These are phyloP conservation scores for Neurospora hispaniola DNA, from an alignment of 495 filamentous ascomycete genomes.

Conservation along the genomic window DNA sequence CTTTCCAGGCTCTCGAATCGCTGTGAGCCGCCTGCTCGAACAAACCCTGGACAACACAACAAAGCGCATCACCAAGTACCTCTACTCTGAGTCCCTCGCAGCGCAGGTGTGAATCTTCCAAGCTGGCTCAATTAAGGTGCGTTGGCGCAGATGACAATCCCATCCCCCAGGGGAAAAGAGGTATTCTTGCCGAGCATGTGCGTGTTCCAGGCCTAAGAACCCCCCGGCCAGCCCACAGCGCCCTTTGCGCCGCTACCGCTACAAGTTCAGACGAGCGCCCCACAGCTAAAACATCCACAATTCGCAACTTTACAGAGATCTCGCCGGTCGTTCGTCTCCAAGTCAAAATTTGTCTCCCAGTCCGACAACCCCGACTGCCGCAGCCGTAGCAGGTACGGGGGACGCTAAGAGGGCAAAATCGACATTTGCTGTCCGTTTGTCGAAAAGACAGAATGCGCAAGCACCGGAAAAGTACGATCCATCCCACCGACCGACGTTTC, in stretches of 20 bases:
- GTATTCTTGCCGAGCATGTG: neutral
- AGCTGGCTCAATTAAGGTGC: neutral
- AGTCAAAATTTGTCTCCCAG: neutral
- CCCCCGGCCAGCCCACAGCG: neutral
- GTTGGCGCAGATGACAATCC: neutral
- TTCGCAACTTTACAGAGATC: neutral
- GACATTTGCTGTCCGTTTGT: neutral
- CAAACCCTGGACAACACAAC: neutral
- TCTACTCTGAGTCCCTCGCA: neutral
- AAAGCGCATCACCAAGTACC: neutral
- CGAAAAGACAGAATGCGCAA: conserved; percentile 13
- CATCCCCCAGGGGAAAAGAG: neutral
- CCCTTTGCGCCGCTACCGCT: neutral
- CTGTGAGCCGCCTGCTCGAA: neutral
- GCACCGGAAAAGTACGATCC: conserved; percentile 6
- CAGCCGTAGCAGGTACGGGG: neutral
- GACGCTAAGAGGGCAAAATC: neutral
- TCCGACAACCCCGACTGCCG: neutral
- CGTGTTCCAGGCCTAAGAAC: neutral
- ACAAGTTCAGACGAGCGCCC: conserved; percentile 1
- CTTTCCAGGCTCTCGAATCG: neutral
- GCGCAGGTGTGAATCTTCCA: neutral
- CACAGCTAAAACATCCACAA: conserved; percentile 2
- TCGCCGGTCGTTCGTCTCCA: neutral
- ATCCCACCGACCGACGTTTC: neutral